Conservation (phyloP, 1,139 yeast species). For the Taphrina pruni region DNA sequence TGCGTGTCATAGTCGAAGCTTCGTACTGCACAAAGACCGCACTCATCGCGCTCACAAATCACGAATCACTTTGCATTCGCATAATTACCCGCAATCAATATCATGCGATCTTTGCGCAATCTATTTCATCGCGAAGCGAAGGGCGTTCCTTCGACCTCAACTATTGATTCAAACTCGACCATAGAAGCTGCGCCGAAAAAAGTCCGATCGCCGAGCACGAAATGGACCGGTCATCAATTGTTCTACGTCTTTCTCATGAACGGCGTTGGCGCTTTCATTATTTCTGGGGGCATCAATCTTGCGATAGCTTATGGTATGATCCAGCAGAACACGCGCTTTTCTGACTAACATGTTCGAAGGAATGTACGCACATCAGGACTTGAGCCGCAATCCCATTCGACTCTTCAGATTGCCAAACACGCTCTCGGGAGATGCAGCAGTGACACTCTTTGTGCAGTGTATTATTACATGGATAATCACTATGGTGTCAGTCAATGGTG, state of each 20-base stretch:
- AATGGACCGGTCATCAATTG: slow-evolving; percentile 28
- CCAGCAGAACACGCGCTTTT: not conserved
- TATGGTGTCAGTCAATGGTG: slow-evolving; percentile 32
- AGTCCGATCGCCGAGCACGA: slow-evolving; percentile 7
- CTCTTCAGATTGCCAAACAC: slow-evolving; percentile 43
- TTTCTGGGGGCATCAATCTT: slow-evolving; percentile 41
- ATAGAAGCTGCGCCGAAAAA: slow-evolving; percentile 1
- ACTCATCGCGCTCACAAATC: not conserved
- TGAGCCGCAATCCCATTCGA: slow-evolving; percentile 20
- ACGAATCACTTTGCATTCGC: not conserved
- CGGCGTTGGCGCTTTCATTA: slow-evolving; percentile 42
- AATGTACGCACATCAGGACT: slow-evolving; percentile 35
- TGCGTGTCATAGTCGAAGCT: not conserved
- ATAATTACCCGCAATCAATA: not conserved
- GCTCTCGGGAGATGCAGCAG: slow-evolving; percentile 43
- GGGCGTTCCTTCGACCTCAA: slow-evolving; percentile 4
- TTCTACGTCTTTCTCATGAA: slow-evolving; percentile 33
- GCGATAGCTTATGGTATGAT: slow-evolving; percentile 41
- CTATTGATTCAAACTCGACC: not conserved
- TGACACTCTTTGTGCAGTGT: slow-evolving; percentile 38
- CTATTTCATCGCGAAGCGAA: slow-evolving; percentile 13
- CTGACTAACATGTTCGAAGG: not conserved
- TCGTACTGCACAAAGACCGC: too few species aligned
- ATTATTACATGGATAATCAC: slow-evolving; percentile 39
- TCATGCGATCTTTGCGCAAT: not conserved